A percentile compares a stretch with the other conserved stretches of the same genome.
phyloP scores from a whole-genome alignment of 75 land plant genomes.

The Pinus taeda region DNA sequence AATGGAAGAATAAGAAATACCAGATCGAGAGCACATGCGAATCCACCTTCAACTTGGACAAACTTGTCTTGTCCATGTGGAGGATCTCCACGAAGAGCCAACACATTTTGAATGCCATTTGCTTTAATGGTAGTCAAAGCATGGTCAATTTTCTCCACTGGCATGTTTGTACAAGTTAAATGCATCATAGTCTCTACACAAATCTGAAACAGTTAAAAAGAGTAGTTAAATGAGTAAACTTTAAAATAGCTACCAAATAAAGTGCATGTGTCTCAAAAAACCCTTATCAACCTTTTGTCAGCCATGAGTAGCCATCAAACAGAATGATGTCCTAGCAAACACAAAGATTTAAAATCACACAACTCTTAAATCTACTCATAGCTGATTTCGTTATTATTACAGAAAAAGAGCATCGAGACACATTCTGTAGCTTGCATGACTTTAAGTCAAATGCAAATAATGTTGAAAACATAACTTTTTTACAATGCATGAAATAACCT shows the following conservation, averaged over 20 bases:
- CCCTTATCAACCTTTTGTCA: neutral
- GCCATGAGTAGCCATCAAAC: neutral
- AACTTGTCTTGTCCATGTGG: constrained; percentile 96
- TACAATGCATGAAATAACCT: neutral
- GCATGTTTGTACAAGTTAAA: constrained; percentile 98
- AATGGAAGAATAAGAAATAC: constrained; percentile 25
- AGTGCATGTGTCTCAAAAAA: neutral
- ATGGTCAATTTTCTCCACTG: constrained; percentile 87
- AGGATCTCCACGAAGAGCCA: constrained; percentile 95
- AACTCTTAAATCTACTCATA: neutral
- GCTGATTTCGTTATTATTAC: neutral
- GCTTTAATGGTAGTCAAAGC: constrained; percentile 73
- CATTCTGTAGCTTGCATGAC: neutral
- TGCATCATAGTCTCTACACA: constrained; percentile 99
- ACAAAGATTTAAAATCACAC: neutral
- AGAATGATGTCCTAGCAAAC: neutral
- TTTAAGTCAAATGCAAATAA: neutral
- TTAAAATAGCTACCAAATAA: neutral
- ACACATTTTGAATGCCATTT: constrained; percentile 92
- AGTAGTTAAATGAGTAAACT: constrained; percentile 1
- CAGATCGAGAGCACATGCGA: constrained; percentile 91
- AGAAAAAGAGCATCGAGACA: neutral
- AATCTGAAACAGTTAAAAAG: constrained; percentile 24
- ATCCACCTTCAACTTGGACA: constrained; percentile 83
- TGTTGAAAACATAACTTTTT: neutral